phyloP scores from a whole-genome alignment of 441 rosid species.

The Kokia cookei region DNA sequence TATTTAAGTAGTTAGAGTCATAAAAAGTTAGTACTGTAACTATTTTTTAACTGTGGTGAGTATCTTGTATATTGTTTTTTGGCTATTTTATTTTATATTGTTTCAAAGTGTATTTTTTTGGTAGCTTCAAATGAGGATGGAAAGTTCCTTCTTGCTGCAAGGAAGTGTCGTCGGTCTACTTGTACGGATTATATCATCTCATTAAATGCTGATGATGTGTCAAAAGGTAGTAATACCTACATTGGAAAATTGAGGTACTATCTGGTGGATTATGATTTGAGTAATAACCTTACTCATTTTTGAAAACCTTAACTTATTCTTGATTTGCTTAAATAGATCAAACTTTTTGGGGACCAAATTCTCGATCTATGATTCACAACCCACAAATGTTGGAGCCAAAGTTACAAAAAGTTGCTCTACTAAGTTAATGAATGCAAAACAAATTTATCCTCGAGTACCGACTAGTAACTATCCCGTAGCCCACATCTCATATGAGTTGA shows the following conservation, averaged over 20 bases:
- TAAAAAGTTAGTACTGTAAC: neutral
- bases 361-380: constrained; percentile 76
- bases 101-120: constrained; percentile 11
- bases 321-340: constrained; percentile 41
- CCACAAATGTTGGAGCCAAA: constrained; percentile 59
- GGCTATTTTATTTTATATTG: constrained; percentile 1
- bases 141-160: constrained; percentile 91
- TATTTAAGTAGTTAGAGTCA: neutral
- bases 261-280: neutral
- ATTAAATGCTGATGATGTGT: constrained; percentile 59
- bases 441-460: constrained; percentile 70
- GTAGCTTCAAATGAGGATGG: constrained; percentile 80
- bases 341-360: constrained; percentile 91
- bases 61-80: neutral
- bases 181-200: constrained; percentile 92
- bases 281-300: neutral
- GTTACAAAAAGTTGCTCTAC: constrained; percentile 65
- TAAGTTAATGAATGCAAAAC: constrained; percentile 60
- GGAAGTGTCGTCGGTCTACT: constrained; percentile 78
- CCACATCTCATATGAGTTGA: constrained; percentile 83
- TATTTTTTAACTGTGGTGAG: neutral
- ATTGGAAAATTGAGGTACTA: constrained; percentile 82
- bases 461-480: constrained; percentile 78
- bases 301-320: neutral
- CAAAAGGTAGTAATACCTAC: constrained; percentile 71